phyloP scores from a whole-genome alignment of 2,329 filamentous ascomycete genomes.

The Paecilomyces fulvus region DNA sequence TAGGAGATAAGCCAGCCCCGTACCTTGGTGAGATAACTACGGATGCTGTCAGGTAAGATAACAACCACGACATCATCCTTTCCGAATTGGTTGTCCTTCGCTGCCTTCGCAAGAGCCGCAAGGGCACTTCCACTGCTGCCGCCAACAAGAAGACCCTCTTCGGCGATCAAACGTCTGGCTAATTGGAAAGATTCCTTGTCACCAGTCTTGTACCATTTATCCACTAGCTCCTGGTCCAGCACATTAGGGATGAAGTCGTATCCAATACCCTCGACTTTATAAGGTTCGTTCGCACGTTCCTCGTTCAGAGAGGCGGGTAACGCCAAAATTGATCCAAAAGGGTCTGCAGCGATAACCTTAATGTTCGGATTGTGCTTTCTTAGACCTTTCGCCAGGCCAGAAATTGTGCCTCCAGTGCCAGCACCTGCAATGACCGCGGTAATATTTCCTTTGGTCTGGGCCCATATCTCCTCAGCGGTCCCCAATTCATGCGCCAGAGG shows the following conservation, averaged over 20 bases:
- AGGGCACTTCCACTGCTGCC: conserved; percentile 91
- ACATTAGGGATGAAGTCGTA: conserved; percentile 98
- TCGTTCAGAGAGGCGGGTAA: conserved; percentile 72
- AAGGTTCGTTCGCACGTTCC: conserved; percentile 69
- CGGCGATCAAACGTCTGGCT: conserved; percentile 80
- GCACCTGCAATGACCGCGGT: conserved; percentile 82
- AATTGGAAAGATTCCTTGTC: conserved; percentile 85
- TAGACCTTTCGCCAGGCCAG: conserved; percentile 74
- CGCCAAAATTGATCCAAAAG: conserved; percentile 83
- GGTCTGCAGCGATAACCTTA: conserved; percentile 88
- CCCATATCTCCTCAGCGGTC: conserved; percentile 94
- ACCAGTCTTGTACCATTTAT: conserved; percentile 98
- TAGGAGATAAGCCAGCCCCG: conserved; percentile 1
- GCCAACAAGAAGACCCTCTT: conserved; percentile 88
- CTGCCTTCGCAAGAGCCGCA: conserved; percentile 67
- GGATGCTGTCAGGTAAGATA: conserved; percentile 87
- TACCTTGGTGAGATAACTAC: conserved; percentile 89
- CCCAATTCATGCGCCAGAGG: conserved; percentile 88
- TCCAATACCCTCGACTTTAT: conserved; percentile 98
- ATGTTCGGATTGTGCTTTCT: conserved; percentile 78
- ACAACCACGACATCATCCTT: conserved; percentile 87
- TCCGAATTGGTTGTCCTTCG: conserved; percentile 65
- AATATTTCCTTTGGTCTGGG: conserved; percentile 75
- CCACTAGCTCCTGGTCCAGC: conserved; percentile 67
- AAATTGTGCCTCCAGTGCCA: conserved; percentile 92